Percentiles rank a stretch among this genome's conserved stretches.
Conservation (phyloP, 2,329 filamentous ascomycete species). For the Aspergillus pseudoviridinutans region DNA sequence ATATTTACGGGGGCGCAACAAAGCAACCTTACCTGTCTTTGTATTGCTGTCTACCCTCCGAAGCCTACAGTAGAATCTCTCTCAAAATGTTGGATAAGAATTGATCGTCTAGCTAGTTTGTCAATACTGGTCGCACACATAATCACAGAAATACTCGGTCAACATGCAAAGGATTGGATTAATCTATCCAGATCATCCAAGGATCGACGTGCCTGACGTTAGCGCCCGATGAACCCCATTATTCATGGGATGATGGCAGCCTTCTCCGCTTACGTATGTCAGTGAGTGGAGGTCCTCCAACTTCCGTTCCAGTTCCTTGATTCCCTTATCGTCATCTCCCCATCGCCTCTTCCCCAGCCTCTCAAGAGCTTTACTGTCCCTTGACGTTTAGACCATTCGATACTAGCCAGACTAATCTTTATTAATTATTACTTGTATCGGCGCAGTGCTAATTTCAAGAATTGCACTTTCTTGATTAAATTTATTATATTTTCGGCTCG, state of each 20-base stretch:
- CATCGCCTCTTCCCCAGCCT: neutral
- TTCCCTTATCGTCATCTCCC: neutral
- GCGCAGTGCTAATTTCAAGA: neutral
- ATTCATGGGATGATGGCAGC: neutral
- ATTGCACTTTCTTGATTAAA: neutral
- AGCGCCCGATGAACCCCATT: constrained; percentile 7
- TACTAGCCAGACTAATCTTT: neutral
- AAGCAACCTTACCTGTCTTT: neutral
- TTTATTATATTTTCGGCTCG: neutral
- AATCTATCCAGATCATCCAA: neutral
- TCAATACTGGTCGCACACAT: neutral
- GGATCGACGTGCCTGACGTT: constrained; percentile 16
- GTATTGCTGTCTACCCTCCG: too few relatives aligned
- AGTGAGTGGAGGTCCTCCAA: neutral
- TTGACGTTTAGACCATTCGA: neutral
- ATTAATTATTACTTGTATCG: neutral
- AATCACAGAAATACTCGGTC: neutral
- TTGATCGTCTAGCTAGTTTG: neutral
- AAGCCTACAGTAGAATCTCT: neutral
- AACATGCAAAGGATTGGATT: neutral
- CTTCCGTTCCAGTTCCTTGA: neutral
- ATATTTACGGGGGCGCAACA: neutral
- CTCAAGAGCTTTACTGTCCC: neutral
- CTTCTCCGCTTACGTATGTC: constrained; percentile 12
- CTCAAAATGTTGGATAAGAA: neutral